Evolutionary conservation across 352 stramenopile genomes (phyloP).

Genomic region (Peronospora tabacina): DNA sequence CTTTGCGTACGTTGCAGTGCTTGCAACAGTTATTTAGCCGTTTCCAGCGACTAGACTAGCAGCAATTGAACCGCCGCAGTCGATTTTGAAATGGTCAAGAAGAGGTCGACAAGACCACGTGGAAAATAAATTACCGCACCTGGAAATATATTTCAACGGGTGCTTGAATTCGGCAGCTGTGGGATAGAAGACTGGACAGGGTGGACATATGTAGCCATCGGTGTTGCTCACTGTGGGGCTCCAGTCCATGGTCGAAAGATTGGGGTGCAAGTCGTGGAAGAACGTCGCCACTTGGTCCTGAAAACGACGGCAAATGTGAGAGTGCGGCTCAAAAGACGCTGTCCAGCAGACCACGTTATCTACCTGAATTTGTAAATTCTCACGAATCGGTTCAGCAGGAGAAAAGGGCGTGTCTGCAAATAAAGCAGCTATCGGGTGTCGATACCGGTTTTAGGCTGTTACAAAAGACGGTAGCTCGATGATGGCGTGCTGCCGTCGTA

Average conservation of each 20-base stretch:
- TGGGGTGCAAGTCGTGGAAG: neutral
- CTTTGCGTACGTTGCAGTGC: neutral
- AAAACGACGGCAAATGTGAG: slow-evolving; percentile 14
- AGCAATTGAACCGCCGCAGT: too few relatives aligned
- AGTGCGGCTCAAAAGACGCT: slow-evolving; percentile 14
- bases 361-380: slow-evolving; percentile 10
- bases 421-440: too few relatives aligned
- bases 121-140: slow-evolving; percentile 55
- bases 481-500: neutral
- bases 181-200: slow-evolving; percentile 82
- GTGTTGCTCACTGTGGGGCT: slow-evolving; percentile 40
- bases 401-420: too few relatives aligned
- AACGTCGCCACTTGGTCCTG: slow-evolving; percentile 3
- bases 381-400: neutral
- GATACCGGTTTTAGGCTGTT: too few relatives aligned
- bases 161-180: slow-evolving; percentile 84
- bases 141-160: slow-evolving; percentile 90
- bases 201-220: slow-evolving; percentile 76
- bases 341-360: neutral
- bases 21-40: neutral
- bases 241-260: slow-evolving; percentile 51
- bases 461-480: too few relatives aligned
- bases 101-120: neutral
- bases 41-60: too few relatives aligned
- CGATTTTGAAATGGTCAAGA: neutral